Evolutionary conservation across 1,284 basidiomycete genomes (phyloP).

Genomic region (Puccinia hordei): DNA sequence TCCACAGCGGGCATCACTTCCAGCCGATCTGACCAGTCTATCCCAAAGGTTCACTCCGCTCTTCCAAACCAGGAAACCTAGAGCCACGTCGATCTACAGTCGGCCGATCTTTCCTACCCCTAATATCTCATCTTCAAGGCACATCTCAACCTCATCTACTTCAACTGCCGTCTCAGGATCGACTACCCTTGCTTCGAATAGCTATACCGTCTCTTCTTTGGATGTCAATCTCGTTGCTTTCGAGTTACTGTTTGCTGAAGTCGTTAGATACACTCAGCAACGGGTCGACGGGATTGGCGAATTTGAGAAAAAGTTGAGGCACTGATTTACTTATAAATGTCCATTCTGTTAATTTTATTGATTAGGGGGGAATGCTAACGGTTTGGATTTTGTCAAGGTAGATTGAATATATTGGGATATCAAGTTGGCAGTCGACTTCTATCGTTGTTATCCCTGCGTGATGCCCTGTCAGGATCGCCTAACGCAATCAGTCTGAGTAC

Average conservation of each 20-base stretch:
- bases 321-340: too few species aligned
- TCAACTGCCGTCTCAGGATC: slow-evolving; percentile 17
- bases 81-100: slow-evolving; percentile 11
- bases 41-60: slow-evolving; percentile 25
- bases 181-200: neutral
- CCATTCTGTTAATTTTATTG: neutral
- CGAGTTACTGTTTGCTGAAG: slow-evolving; percentile 87
- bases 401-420: slow-evolving; percentile 81
- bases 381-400: slow-evolving; percentile 57
- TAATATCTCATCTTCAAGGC: slow-evolving; percentile 1
- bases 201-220: slow-evolving; percentile 20
- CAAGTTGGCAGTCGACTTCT: slow-evolving; percentile 80
- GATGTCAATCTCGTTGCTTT: slow-evolving; percentile 75
- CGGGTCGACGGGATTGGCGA: slow-evolving; percentile 91
- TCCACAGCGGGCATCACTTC: slow-evolving; percentile 12
- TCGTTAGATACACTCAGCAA: slow-evolving; percentile 91
- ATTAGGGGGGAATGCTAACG: slow-evolving; percentile 59
- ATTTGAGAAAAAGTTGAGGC: slow-evolving; percentile 73
- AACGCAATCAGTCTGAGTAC: slow-evolving; percentile 53
- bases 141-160: slow-evolving; percentile 9
- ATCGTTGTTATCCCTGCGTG: slow-evolving; percentile 62
- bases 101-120: slow-evolving; percentile 23
- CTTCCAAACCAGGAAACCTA: slow-evolving; percentile 15
- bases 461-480: slow-evolving; percentile 54
- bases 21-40: slow-evolving; percentile 16